Percentiles rank a stretch among this genome's conserved stretches.
Conservation (phyloP, 164 flowering plant genomes). For the Magnolia changhungtana region DNA sequence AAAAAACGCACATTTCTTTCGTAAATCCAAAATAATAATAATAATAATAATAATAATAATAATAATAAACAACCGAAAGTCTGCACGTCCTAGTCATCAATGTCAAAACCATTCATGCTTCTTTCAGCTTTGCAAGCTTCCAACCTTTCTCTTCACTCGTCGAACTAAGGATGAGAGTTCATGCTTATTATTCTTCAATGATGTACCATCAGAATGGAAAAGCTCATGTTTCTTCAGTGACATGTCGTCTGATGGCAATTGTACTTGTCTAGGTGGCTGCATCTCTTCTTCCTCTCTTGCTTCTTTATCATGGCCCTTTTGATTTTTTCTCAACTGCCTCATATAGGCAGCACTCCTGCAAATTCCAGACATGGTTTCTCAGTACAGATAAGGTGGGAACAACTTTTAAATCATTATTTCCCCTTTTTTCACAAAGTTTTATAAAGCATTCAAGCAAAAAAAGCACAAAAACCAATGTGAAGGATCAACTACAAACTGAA, state of each 20-base stretch:
- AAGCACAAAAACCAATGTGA: neutral
- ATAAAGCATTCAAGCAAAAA: neutral
- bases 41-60: no score
- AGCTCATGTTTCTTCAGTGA: constrained; percentile 14
- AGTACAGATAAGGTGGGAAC: neutral
- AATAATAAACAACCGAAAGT: no score
- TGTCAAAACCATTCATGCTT: neutral
- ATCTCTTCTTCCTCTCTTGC: constrained; percentile 3
- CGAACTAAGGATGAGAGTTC: constrained; percentile 23
- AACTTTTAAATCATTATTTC: neutral
- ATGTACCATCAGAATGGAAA: constrained; percentile 7
- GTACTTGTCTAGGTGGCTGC: constrained; percentile 6
- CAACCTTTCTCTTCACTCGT: constrained; percentile 32
- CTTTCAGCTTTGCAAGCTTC: constrained; percentile 3
- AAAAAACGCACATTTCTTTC: no score
- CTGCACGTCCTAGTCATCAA: no score
- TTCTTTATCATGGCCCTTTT: constrained; percentile 28
- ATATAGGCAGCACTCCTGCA: constrained; percentile 83
- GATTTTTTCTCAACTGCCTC: constrained; percentile 51
- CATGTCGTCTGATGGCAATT: constrained; percentile 20
- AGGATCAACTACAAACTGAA: neutral
- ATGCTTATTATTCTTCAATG: constrained; percentile 13
- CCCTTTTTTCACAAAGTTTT: neutral
- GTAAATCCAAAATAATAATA: no score
- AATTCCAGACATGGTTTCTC: constrained; percentile 9